Evolutionary conservation across 139 green algal species (phyloP).

Genomic region (Coccomyxa sp.): DNA sequence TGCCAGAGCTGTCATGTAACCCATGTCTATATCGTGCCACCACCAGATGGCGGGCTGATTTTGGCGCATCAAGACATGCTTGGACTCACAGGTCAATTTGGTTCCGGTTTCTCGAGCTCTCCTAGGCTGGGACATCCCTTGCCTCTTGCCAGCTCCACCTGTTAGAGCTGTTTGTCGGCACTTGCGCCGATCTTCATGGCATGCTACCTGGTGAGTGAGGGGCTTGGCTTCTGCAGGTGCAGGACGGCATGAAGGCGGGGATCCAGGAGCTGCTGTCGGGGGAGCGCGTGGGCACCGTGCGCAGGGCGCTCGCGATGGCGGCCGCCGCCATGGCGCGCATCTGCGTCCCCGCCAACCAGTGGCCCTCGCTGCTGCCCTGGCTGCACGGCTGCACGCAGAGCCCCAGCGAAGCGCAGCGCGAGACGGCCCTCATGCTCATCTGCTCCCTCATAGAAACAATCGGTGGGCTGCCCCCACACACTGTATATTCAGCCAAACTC

Average conservation of each 20-base stretch:
- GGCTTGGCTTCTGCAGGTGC: conserved; percentile 10
- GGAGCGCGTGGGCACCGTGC: conserved; percentile 27
- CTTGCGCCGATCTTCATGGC: too few relatives aligned
- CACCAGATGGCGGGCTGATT: background rate
- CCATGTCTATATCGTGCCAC: background rate
- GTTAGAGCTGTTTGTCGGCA: too few relatives aligned
- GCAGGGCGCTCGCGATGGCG: background rate
- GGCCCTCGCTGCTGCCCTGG: conserved; percentile 54
- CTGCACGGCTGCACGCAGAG: conserved; percentile 41
- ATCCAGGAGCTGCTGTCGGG: conserved; percentile 48
- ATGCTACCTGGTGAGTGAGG: background rate
- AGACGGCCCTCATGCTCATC: conserved; percentile 63
- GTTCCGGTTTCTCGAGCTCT: background rate
- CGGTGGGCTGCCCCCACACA: conserved; percentile 4
- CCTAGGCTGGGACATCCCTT: too few relatives aligned
- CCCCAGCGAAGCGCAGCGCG: conserved; percentile 38
- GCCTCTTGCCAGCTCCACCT: too few relatives aligned
- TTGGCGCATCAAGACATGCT: background rate
- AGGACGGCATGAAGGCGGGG: conserved; percentile 27
- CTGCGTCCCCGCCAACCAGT: conserved; percentile 44
- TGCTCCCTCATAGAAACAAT: conserved; percentile 32
- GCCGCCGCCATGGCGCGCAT: conserved; percentile 11
- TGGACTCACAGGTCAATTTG: background rate
- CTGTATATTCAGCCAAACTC: too few relatives aligned
- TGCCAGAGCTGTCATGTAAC: background rate